Conservation (phyloP, 768 basidiomycete genomes). For the Boletus barrowsii region DNA sequence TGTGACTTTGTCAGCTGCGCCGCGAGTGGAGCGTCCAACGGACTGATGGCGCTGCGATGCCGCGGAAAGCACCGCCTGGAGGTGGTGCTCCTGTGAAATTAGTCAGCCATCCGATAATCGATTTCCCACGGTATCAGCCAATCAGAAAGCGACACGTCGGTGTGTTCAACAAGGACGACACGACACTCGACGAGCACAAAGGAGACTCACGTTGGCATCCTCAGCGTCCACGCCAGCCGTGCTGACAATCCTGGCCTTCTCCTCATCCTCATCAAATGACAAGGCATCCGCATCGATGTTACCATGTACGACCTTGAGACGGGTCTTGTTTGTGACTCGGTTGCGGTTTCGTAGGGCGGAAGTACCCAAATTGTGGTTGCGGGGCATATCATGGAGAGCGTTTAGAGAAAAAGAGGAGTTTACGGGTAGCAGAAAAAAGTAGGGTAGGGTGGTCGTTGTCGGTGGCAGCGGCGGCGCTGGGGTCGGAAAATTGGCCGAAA, state of each 20-base stretch:
- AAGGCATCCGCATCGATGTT: slow-evolving; percentile 77
- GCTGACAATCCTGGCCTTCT: slow-evolving; percentile 75
- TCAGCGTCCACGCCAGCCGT: slow-evolving; percentile 90
- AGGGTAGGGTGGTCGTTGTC: slow-evolving; percentile 40
- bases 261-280: slow-evolving; percentile 82
- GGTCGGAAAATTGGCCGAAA: slow-evolving; percentile 64
- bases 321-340: slow-evolving; percentile 90
- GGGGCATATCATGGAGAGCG: slow-evolving; percentile 83
- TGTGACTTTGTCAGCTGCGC: slow-evolving; percentile 29
- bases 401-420: slow-evolving; percentile 37
- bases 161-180: slow-evolving; percentile 41
- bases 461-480: slow-evolving; percentile 56
- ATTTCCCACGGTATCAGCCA: slow-evolving; percentile 44
- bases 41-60: slow-evolving; percentile 48
- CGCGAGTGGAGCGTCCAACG: slow-evolving; percentile 36
- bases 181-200: slow-evolving; percentile 33
- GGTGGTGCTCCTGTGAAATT: slow-evolving; percentile 52
- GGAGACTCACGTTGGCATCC: slow-evolving; percentile 82
- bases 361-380: slow-evolving; percentile 71
- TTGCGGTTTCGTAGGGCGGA: slow-evolving; percentile 83
- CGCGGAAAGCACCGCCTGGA: slow-evolving; percentile 56
- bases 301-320: slow-evolving; percentile 80
- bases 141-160: slow-evolving; percentile 45
- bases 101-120: slow-evolving; percentile 56
- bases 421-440: slow-evolving; percentile 31